Evolutionary conservation across 2,329 filamentous ascomycete genomes (phyloP).

Genomic region (Podosphaera xanthii): DNA sequence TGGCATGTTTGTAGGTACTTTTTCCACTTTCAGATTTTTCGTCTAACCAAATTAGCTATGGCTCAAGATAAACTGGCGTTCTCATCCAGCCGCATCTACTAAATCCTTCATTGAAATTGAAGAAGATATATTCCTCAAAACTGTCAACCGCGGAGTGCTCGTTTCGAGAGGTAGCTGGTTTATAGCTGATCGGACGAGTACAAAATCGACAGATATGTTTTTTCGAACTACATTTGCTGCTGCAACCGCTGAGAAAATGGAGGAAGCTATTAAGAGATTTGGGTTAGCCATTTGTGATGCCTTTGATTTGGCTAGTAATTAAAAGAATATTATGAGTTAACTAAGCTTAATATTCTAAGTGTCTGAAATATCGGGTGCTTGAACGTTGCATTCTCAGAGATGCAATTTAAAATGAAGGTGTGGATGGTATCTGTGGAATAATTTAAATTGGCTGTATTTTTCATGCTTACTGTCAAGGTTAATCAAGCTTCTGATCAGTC

Average conservation of each 20-base stretch:
- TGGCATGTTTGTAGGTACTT: slow-evolving; percentile 68
- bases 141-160: slow-evolving; percentile 56
- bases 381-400: too few species aligned
- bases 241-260: slow-evolving; percentile 47
- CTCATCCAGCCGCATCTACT: slow-evolving; percentile 35
- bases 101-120: slow-evolving; percentile 46
- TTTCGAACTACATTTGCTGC: slow-evolving; percentile 82
- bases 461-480: too few species aligned
- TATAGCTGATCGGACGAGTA: slow-evolving; percentile 41
- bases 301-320: slow-evolving; percentile 20
- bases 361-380: too few species aligned
- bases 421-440: too few species aligned
- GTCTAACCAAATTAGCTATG: slow-evolving; percentile 21
- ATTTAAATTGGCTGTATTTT: too few species aligned
- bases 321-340: too few species aligned
- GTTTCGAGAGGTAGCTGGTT: slow-evolving; percentile 83
- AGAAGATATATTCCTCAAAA: slow-evolving; percentile 61
- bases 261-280: slow-evolving; percentile 50
- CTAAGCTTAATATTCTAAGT: too few species aligned
- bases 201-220: slow-evolving; percentile 32
- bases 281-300: slow-evolving; percentile 45
- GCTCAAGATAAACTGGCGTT: slow-evolving; percentile 42
- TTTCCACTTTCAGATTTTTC: background rate
- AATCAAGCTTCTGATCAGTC: too few species aligned
- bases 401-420: too few species aligned